Evolutionary conservation across 2,329 filamentous ascomycete genomes (phyloP).

Genomic region (Fusarium palustre): DNA sequence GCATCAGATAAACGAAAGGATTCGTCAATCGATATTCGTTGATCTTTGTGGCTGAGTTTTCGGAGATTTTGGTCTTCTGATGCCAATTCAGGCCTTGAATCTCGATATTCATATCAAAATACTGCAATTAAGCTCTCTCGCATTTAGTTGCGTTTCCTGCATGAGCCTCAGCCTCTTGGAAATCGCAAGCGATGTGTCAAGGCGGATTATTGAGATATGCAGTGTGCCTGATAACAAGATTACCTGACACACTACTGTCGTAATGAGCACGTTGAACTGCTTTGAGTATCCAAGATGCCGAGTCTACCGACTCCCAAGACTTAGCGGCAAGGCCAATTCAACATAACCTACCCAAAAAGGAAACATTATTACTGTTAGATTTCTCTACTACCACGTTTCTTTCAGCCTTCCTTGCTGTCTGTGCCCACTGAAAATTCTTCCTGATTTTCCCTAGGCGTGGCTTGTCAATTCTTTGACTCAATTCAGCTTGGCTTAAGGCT

Average conservation of each 20-base stretch:
- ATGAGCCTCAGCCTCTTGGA: conserved; percentile 21
- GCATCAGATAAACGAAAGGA: conserved; percentile 19
- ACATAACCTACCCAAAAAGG: conserved; percentile 15
- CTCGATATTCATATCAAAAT: conserved; percentile 18
- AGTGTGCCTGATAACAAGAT: conserved; percentile 28
- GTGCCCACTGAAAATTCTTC: conserved; percentile 14
- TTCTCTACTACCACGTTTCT: conserved; percentile 8
- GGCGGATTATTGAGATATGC: conserved; percentile 9
- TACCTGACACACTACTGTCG: conserved; percentile 36
- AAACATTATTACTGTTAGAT: conserved; percentile 21
- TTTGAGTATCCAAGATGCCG: conserved; percentile 30
- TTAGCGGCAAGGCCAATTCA: conserved; percentile 21
- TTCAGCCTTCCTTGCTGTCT: neutral
- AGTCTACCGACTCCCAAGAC: conserved; percentile 36
- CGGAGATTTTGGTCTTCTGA: conserved; percentile 2
- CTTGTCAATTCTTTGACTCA: conserved; percentile 17
- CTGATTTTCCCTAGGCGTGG: conserved; percentile 23
- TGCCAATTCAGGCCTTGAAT: conserved; percentile 14
- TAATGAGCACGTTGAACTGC: conserved; percentile 27
- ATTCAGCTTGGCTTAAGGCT: conserved; percentile 25
- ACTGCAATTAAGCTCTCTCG: neutral
- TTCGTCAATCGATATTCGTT: conserved; percentile 16
- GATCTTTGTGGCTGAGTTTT: conserved; percentile 33
- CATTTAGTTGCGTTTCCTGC: neutral
- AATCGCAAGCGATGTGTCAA: conserved; percentile 7